These are phyloP conservation scores for Aspergillus phoenicis DNA, from an alignment of 2,329 filamentous ascomycete genomes.

Conservation along the genomic window DNA sequence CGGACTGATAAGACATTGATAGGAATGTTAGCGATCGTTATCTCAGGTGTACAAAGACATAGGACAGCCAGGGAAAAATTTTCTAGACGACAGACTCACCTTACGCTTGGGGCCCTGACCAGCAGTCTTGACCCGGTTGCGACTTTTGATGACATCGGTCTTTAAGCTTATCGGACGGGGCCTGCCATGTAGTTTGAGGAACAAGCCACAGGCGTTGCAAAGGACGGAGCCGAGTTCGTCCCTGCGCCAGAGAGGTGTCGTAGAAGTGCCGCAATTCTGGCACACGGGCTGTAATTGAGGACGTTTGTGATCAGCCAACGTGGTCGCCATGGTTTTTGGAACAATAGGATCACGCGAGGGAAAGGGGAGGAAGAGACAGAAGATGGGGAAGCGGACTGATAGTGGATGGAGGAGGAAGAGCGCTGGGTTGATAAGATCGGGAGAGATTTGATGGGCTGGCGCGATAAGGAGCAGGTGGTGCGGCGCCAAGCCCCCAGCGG, in stretches of 20 bases:
- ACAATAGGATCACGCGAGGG: constrained; percentile 20
- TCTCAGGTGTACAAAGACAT: constrained; percentile 15
- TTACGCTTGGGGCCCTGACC: constrained; percentile 80
- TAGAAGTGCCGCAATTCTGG: constrained; percentile 94
- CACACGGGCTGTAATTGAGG: constrained; percentile 85
- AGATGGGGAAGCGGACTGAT: constrained; percentile 24
- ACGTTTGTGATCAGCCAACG: constrained; percentile 53
- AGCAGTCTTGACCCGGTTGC: constrained; percentile 92
- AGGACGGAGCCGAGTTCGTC: constrained; percentile 94
- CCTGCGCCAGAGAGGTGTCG: constrained; percentile 94
- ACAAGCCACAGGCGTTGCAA: constrained; percentile 97
- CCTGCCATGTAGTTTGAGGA: constrained; percentile 93
- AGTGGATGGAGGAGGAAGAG: constrained; percentile 26
- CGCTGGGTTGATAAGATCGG: constrained; percentile 45
- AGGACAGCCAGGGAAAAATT: constrained; percentile 24
- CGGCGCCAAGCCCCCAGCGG: constrained; percentile 39
- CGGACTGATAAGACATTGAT: constrained; percentile 39
- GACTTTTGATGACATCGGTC: constrained; percentile 99
- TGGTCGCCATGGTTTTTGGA: constrained; percentile 45
- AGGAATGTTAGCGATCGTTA: constrained; percentile 29
- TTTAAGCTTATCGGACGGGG: constrained; percentile 94
- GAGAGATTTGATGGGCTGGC: constrained; percentile 43
- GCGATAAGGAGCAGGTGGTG: constrained; percentile 51
- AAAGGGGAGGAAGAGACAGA: constrained; percentile 25
- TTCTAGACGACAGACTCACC: constrained; percentile 54